These are phyloP conservation scores for Echinochloa phyllopogon DNA, from an alignment of 176 grass and related monocot genomes.

Conservation along the genomic window DNA sequence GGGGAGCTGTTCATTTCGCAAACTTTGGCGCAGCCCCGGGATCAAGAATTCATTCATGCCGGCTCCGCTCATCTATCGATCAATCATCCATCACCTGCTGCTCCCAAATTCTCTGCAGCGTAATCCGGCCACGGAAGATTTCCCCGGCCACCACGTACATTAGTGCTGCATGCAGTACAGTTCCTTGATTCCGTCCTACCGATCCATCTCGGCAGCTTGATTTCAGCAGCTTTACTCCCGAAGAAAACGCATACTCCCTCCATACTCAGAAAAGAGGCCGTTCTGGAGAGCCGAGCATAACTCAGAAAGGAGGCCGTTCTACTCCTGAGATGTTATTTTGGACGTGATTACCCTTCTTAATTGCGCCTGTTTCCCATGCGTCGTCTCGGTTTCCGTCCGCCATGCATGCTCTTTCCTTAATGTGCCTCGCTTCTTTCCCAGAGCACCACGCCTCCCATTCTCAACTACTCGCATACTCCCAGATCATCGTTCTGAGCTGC, in stretches of 20 bases:
- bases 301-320: too few relatives aligned
- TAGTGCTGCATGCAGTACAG: not conserved
- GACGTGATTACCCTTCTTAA: too few relatives aligned
- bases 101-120: conserved; percentile 22
- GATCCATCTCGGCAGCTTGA: not conserved
- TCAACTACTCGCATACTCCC: too few relatives aligned
- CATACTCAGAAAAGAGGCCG: too few relatives aligned
- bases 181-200: conserved; percentile 5
- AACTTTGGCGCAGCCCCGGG: conserved; percentile 31
- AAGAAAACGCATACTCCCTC: not conserved
- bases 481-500: too few relatives aligned
- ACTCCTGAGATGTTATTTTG: too few relatives aligned
- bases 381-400: too few relatives aligned
- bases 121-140: not conserved
- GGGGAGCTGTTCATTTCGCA: conserved; percentile 29
- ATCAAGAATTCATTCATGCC: conserved; percentile 7
- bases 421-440: too few relatives aligned
- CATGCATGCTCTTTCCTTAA: too few relatives aligned
- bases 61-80: not conserved
- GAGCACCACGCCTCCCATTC: too few relatives aligned
- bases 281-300: too few relatives aligned
- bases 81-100: not conserved
- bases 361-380: too few relatives aligned
- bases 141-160: not conserved
- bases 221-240: not conserved